Evolutionary conservation across 2,329 filamentous ascomycete species (phyloP).

Genomic region (Diaporthe sp.): DNA sequence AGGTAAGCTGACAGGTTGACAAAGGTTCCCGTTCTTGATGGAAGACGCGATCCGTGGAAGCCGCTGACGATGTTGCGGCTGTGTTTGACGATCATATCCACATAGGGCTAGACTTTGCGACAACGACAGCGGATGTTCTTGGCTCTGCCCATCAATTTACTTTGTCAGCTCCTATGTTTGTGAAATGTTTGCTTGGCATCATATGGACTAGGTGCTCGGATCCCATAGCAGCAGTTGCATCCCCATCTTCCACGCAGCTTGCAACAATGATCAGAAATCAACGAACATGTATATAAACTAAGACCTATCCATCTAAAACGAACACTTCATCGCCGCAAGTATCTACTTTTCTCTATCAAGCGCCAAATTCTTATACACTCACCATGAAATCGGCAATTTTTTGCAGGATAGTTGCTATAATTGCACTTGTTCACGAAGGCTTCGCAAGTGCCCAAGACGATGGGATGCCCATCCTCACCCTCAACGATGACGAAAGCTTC

Average conservation of each 20-base stretch:
- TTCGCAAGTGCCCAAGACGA: background rate
- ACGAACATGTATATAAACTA: background rate
- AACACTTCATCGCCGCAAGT: background rate
- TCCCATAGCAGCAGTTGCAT: background rate
- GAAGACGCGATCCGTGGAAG: background rate
- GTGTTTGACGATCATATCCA: background rate
- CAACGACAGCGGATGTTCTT: background rate
- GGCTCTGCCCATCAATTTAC: background rate
- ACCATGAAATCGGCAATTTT: background rate
- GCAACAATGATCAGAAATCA: background rate
- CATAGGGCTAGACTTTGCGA: constrained; percentile 4
- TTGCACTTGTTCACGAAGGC: background rate
- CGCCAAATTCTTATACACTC: background rate
- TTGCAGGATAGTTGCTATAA: background rate
- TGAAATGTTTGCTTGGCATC: background rate
- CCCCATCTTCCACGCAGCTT: background rate
- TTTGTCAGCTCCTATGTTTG: background rate
- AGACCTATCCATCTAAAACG: background rate
- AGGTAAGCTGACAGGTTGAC: background rate
- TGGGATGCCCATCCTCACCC: background rate
- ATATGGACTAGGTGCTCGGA: background rate
- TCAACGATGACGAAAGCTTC: background rate
- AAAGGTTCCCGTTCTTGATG: background rate
- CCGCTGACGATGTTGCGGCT: constrained; percentile 10
- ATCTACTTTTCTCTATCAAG: background rate